A percentile compares a stretch with the other conserved stretches of the same genome.
These are phyloP conservation scores for Elasticomyces elasticus DNA, from an alignment of 495 filamentous ascomycete genomes.

Conservation along the genomic window DNA sequence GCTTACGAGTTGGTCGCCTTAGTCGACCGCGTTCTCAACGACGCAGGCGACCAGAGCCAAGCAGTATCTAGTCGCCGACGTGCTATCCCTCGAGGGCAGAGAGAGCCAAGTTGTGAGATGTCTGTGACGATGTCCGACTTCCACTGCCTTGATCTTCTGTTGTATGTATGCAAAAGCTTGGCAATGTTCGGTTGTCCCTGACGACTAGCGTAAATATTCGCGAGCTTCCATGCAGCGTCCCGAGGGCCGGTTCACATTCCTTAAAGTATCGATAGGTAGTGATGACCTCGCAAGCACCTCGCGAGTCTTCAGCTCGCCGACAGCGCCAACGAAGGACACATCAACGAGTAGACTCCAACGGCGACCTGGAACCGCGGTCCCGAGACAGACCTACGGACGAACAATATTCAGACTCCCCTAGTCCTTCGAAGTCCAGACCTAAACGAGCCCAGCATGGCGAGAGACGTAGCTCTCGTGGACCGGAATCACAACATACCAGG, in stretches of 20 bases:
- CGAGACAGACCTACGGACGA: slow-evolving; percentile 8
- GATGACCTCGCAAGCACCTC: slow-evolving; percentile 1
- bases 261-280: neutral
- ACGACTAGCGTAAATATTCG: no score
- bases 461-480: neutral
- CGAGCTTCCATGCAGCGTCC: neutral
- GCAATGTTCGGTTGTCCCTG: no score
- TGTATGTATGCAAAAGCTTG: no score
- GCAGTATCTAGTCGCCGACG: no score
- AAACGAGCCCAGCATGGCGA: slow-evolving; percentile 11
- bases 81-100: no score
- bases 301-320: slow-evolving; percentile 20
- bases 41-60: no score
- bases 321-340: slow-evolving; percentile 24
- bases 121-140: no score
- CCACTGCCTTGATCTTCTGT: no score
- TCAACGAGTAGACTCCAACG: slow-evolving; percentile 31
- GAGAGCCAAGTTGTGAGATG: no score
- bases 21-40: no score
- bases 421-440: slow-evolving; percentile 20
- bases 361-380: slow-evolving; percentile 24
- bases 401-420: slow-evolving; percentile 17
- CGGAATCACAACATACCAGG: slow-evolving; percentile 12
- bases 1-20: no score
- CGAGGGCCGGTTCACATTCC: neutral